Percentiles rank a stretch among this genome's conserved stretches.
phyloP scores from a whole-genome alignment of 225 moss, liverwort and hornwort genomes.

The Marchantia polymorpha region DNA sequence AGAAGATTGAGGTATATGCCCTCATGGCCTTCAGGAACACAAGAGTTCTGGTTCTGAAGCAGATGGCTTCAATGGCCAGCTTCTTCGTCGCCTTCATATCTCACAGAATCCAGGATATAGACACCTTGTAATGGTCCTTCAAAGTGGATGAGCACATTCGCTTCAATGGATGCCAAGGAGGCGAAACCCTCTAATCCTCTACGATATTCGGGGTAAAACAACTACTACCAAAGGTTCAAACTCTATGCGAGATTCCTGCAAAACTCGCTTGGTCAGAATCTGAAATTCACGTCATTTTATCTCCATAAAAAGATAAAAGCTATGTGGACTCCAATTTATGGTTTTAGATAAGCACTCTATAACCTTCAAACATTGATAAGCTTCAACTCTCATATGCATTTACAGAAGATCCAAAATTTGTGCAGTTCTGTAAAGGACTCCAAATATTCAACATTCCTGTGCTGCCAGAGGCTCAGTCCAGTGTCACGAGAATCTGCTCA shows the following conservation, averaged over 20 bases:
- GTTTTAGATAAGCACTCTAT: not conserved
- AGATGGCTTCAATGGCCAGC: conserved; percentile 9
- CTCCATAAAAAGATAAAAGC: not conserved
- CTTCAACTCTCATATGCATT: not conserved
- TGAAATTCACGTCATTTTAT: not conserved
- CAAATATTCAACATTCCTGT: too few relatives aligned
- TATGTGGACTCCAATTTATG: not conserved
- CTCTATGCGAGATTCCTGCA: not conserved
- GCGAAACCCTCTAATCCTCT: conserved; percentile 11
- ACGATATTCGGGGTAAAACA: not conserved
- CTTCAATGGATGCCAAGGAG: not conserved
- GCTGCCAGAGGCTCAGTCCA: too few relatives aligned
- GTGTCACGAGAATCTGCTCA: too few relatives aligned
- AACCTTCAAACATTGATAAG: not conserved
- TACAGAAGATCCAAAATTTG: not conserved
- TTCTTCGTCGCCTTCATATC: not conserved
- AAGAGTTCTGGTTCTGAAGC: not conserved
- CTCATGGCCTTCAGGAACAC: not conserved
- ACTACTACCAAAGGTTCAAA: not conserved
- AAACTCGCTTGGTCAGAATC: not conserved
- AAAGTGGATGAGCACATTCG: conserved; percentile 4
- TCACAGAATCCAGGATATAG: not conserved
- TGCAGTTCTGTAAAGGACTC: not conserved
- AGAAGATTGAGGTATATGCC: conserved; percentile 1
- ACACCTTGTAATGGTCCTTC: not conserved